These are phyloP conservation scores for Erodium trifolium DNA, from an alignment of 441 rosid species.

Conservation along the genomic window DNA sequence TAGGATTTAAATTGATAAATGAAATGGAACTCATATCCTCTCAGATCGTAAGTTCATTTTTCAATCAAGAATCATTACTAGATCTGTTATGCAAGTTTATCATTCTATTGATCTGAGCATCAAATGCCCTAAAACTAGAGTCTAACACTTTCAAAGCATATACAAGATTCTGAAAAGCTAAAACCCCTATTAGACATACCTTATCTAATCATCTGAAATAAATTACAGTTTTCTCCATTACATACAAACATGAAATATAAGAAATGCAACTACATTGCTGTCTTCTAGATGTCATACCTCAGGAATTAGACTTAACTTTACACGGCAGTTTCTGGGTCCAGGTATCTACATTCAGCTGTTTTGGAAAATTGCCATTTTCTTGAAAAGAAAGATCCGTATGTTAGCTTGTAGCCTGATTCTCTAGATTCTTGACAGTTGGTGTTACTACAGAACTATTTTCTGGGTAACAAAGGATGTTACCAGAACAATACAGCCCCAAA, in stretches of 20 bases:
- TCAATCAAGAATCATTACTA: background rate
- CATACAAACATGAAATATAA: background rate
- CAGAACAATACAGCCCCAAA: slow-evolving; percentile 25
- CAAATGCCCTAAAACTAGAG: background rate
- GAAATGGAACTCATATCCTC: background rate
- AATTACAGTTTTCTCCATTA: background rate
- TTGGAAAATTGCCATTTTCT: slow-evolving; percentile 16
- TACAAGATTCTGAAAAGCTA: background rate
- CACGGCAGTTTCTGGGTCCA: slow-evolving; percentile 14
- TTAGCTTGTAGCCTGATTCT: slow-evolving; percentile 14
- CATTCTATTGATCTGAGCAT: background rate
- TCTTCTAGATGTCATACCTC: background rate
- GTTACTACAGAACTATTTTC: slow-evolving; percentile 27
- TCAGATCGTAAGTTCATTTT: background rate
- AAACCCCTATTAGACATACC: background rate
- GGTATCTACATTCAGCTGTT: background rate
- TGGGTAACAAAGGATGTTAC: slow-evolving; percentile 28
- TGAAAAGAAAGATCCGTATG: slow-evolving; percentile 10
- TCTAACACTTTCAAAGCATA: background rate
- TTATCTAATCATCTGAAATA: background rate
- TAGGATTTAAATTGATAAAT: background rate
- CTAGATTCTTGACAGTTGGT: slow-evolving; percentile 21
- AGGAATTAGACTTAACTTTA: slow-evolving; percentile 16
- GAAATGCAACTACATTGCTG: background rate
- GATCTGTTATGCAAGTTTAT: background rate